Conservation (phyloP, 1,139 yeast species). For the Starmera stellimalicola region DNA sequence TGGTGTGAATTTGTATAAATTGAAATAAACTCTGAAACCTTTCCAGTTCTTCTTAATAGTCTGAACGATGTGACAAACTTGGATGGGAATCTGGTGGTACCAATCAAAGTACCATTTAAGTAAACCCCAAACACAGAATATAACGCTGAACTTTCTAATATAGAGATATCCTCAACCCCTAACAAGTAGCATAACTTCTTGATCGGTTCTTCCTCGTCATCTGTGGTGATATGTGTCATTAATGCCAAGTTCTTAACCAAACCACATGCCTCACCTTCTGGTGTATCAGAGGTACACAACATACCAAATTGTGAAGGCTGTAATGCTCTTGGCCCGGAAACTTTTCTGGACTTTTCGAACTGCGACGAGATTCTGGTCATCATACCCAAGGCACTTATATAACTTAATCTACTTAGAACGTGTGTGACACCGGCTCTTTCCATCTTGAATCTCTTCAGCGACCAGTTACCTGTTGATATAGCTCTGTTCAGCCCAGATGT, state of each 20-base stretch:
- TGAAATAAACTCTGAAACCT: conserved; percentile 82
- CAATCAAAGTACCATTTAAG: conserved; percentile 88
- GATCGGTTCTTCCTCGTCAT: conserved; percentile 91
- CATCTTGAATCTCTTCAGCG: conserved; percentile 97
- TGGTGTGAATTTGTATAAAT: conserved; percentile 87
- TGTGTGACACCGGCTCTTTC: conserved; percentile 99
- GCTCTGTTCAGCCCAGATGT: conserved; percentile 95
- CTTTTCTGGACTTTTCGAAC: conserved; percentile 95
- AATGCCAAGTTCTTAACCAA: conserved; percentile 90
- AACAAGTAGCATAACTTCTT: conserved; percentile 64
- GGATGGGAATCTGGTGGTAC: conserved; percentile 79
- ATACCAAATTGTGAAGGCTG: conserved; percentile 99
- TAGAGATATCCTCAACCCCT: conserved; percentile 83
- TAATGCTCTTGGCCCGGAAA: conserved; percentile 97
- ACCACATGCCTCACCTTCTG: conserved; percentile 99
- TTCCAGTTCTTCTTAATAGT: conserved; percentile 72
- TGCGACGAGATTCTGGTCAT: conserved; percentile 99
- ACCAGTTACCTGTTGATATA: conserved; percentile 98
- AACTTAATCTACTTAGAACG: conserved; percentile 81
- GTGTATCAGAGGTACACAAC: conserved; percentile 98
- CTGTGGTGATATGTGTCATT: conserved; percentile 98
- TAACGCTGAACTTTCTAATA: conserved; percentile 75
- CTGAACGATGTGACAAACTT: conserved; percentile 76
- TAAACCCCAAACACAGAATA: conserved; percentile 80
- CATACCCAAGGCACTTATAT: conserved; percentile 96